A percentile compares a stretch with the other conserved stretches of the same genome.
Evolutionary conservation across 108 stramenopile species (phyloP).

Genomic region (Cyclotella atomus): DNA sequence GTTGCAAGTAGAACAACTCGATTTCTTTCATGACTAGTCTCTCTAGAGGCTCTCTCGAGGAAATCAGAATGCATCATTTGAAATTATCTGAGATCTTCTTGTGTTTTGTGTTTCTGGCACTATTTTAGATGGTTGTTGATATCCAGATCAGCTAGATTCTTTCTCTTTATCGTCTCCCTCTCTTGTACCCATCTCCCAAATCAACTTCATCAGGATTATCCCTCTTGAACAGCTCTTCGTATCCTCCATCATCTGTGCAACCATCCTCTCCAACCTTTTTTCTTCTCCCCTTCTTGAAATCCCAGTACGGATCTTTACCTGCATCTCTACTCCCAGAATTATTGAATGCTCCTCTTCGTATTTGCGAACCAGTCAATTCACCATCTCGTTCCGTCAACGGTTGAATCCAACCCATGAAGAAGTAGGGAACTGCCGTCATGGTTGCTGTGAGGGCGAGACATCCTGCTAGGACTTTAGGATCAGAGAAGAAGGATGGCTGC

Average conservation of each 20-base stretch:
- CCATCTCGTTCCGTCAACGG: slow-evolving; percentile 56
- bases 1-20: no score
- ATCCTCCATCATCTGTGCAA: slow-evolving; percentile 64
- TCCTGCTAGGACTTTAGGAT: slow-evolving; percentile 41
- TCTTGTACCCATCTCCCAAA: slow-evolving; percentile 44
- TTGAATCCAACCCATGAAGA: slow-evolving; percentile 33
- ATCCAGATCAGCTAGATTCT: neutral
- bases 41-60: no score
- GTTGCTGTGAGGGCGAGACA: slow-evolving; percentile 48
- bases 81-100: neutral
- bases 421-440: slow-evolving; percentile 33
- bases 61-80: no score
- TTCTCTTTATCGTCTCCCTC: slow-evolving; percentile 13
- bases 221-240: slow-evolving; percentile 60
- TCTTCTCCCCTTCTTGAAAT: slow-evolving; percentile 64
- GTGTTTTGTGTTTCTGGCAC: neutral
- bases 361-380: slow-evolving; percentile 64
- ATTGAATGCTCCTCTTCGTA: slow-evolving; percentile 77
- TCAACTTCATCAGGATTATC: slow-evolving; percentile 64
- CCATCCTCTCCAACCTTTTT: slow-evolving; percentile 46
- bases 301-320: slow-evolving; percentile 87
- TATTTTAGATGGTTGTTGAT: no score
- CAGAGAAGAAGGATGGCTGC: slow-evolving; percentile 10
- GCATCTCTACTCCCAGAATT: slow-evolving; percentile 77
- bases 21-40: no score